These are phyloP conservation scores for Boletellus ananiceps DNA, from an alignment of 768 basidiomycete species.

Conservation along the genomic window DNA sequence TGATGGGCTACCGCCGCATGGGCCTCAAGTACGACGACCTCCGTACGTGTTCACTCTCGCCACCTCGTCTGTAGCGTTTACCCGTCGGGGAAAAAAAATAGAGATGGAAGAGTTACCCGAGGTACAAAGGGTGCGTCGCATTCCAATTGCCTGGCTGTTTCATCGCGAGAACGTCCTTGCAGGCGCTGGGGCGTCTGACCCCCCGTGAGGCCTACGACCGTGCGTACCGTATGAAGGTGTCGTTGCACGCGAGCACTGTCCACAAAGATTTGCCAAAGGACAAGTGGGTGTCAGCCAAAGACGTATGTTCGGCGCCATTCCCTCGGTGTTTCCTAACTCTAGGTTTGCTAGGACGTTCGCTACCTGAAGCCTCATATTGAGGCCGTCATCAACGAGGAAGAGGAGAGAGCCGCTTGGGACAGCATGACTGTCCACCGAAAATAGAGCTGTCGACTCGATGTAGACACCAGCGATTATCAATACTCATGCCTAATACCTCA, in stretches of 20 bases:
- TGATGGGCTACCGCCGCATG: slow-evolving; percentile 78
- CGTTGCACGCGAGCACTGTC: slow-evolving; percentile 66
- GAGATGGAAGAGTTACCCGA: slow-evolving; percentile 75
- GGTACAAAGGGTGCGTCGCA: slow-evolving; percentile 66
- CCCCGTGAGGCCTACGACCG: slow-evolving; percentile 84
- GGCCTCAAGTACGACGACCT: slow-evolving; percentile 96
- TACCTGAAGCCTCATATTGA: slow-evolving; percentile 80
- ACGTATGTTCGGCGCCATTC: slow-evolving; percentile 49
- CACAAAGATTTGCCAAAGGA: slow-evolving; percentile 79
- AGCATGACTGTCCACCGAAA: slow-evolving; percentile 65
- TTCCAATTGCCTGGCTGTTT: not conserved
- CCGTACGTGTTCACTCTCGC: slow-evolving; percentile 45
- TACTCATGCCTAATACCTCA: slow-evolving; percentile 15
- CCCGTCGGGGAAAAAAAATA: slow-evolving; percentile 15
- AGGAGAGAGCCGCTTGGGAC: slow-evolving; percentile 82
- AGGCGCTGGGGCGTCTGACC: slow-evolving; percentile 85
- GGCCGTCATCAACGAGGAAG: slow-evolving; percentile 68
- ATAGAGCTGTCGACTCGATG: slow-evolving; percentile 36
- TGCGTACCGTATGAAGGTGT: slow-evolving; percentile 81
- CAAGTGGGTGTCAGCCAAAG: slow-evolving; percentile 68
- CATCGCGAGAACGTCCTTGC: slow-evolving; percentile 2
- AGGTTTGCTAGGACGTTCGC: slow-evolving; percentile 65
- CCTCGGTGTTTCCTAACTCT: slow-evolving; percentile 8
- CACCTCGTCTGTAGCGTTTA: not conserved
- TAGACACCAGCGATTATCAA: slow-evolving; percentile 21